A percentile compares a stretch with the other conserved stretches of the same genome.
These are phyloP conservation scores for Colletotrichum sp. DNA, from an alignment of 2,329 filamentous ascomycete genomes.

Conservation along the genomic window DNA sequence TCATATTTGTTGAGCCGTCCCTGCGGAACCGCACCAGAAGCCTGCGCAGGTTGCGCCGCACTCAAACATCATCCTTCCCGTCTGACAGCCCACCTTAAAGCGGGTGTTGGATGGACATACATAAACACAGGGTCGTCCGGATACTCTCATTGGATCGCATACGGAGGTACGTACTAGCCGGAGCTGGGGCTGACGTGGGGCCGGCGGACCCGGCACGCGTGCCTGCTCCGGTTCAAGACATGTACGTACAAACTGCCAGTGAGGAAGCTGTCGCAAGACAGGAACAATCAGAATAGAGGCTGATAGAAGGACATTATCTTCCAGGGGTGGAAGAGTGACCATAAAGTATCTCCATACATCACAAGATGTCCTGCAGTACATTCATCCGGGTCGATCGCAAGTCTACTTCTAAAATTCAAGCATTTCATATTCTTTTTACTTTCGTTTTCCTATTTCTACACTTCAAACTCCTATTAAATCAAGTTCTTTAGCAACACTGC, in stretches of 20 bases:
- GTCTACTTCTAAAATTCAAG: accelerated
- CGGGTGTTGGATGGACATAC: not conserved
- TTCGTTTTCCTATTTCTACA: not conserved
- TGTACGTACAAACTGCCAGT: not conserved
- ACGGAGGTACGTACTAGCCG: not conserved
- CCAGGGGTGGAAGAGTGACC: accelerated
- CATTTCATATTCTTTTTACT: too few relatives aligned
- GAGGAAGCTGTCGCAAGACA: not conserved
- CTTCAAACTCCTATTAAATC: not conserved
- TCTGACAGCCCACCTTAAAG: not conserved
- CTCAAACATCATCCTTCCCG: not conserved
- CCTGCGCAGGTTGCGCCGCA: not conserved
- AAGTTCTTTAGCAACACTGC: not conserved
- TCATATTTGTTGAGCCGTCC: not conserved
- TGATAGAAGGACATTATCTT: not conserved
- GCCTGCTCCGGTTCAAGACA: not conserved
- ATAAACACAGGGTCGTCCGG: not conserved
- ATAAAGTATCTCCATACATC: not conserved
- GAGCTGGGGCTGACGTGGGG: not conserved
- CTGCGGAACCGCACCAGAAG: not conserved
- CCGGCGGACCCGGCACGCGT: not conserved
- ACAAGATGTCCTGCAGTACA: not conserved
- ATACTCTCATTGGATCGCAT: not conserved
- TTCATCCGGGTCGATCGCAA: not conserved
- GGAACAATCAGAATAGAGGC: not conserved